These are phyloP conservation scores for Plectosphaerella cucumerina DNA, from an alignment of 2,329 filamentous ascomycete genomes.

Conservation along the genomic window DNA sequence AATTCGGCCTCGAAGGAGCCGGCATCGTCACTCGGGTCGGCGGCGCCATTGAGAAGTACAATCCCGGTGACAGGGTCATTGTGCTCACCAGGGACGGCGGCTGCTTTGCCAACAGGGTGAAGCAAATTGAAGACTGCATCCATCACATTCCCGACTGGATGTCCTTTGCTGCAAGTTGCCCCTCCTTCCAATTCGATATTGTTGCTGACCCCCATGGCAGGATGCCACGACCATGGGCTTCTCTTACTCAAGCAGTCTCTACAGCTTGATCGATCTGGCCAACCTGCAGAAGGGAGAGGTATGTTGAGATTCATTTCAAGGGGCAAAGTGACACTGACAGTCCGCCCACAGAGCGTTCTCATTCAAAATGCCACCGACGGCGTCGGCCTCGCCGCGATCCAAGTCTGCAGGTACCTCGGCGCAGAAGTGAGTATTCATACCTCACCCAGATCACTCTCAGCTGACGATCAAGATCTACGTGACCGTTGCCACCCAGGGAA, in stretches of 20 bases:
- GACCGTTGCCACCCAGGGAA: no score
- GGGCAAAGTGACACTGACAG: not conserved
- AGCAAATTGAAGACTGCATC: no score
- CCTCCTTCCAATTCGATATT: no score
- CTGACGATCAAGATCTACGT: no score
- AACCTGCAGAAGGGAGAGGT: not conserved
- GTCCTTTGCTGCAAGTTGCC: no score
- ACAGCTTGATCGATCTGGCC: not conserved
- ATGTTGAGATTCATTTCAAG: not conserved
- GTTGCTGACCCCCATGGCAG: not conserved
- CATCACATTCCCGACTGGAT: no score
- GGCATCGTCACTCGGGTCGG: conserved; percentile 9
- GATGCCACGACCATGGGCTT: not conserved
- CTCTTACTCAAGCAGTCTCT: not conserved
- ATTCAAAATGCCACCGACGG: conserved; percentile 7
- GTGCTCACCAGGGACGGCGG: not conserved
- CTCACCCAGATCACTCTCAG: no score
- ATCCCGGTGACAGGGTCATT: not conserved
- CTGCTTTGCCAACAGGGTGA: no score
- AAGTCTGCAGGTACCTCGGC: conserved; percentile 3
- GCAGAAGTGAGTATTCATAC: not conserved
- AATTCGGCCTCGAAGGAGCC: conserved; percentile 5
- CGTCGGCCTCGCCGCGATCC: conserved; percentile 5
- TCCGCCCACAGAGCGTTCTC: not conserved
- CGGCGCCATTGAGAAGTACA: not conserved